These are phyloP conservation scores for Aciculosporium take DNA, from an alignment of 2,329 filamentous ascomycete genomes.

Conservation along the genomic window DNA sequence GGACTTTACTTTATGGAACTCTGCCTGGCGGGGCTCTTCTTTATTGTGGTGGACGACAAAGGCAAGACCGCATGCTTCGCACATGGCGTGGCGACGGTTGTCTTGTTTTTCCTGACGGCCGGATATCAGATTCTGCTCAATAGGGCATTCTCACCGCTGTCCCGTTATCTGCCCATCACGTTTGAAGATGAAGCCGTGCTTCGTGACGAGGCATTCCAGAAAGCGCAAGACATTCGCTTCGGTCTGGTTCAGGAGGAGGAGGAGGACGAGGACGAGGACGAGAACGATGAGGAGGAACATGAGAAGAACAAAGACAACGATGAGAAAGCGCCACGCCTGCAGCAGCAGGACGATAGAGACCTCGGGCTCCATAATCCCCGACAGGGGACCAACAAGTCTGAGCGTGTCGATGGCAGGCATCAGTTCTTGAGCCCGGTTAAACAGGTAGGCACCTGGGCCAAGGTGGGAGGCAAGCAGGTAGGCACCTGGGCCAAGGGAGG, in stretches of 20 bases:
- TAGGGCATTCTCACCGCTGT: conserved; percentile 67
- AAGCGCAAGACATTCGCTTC: conserved; percentile 58
- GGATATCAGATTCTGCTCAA: conserved; percentile 74
- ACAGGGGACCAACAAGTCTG: conserved; percentile 6
- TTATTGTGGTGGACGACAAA: conserved; percentile 50
- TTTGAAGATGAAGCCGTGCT: conserved; percentile 88
- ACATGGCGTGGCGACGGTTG: conserved; percentile 76
- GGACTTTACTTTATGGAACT: conserved; percentile 92
- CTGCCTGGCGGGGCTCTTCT: conserved; percentile 78
- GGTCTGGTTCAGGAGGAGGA: conserved; percentile 42
- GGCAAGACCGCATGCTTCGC: conserved; percentile 46
- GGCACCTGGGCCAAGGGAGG: conserved; percentile 26
- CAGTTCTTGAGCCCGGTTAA: conserved; percentile 31
- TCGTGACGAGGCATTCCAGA: conserved; percentile 79
- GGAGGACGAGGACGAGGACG: conserved; percentile 24
- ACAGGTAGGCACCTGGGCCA: conserved; percentile 33
- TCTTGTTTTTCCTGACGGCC: conserved; percentile 54
- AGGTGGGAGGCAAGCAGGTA: conserved; percentile 15
- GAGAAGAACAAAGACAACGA: conserved; percentile 22
- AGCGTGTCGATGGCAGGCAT: conserved; percentile 6
- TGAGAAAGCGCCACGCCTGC: conserved; percentile 11
- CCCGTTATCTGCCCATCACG: conserved; percentile 83
- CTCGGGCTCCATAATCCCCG: conserved; percentile 29
- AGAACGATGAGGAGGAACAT: conserved; percentile 25
- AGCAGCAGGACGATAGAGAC: conserved; percentile 23